Base-by-base conservation (phyloP, 345 rosid genomes). In the Dipteronia sinensis region DNA sequence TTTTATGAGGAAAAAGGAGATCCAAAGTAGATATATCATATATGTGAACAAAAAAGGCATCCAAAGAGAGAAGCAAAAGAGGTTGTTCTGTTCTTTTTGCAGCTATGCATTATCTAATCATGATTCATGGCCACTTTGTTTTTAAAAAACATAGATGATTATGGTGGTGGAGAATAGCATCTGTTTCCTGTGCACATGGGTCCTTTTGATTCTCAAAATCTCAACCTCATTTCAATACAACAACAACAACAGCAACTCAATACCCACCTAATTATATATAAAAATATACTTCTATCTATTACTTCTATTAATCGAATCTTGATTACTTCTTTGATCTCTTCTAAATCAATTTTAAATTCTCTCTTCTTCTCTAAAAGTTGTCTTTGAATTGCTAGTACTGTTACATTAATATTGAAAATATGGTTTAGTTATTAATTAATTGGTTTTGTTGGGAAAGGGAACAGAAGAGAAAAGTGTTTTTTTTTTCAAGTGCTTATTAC, bases 361-460 rank as follows among this genome's bases (percentile, higher is more conserved):
- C 73, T 42, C 27, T 6, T 15, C 22, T 20, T 22, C 71, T 70
- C 51, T 40, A 64, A 15, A 64, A 15, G 22, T 61, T 23, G 19
- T 65, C 49, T 61, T 71, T 15, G 9, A 40, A 51, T 58, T 8
- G 31, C 23, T 46, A 16, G 10, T 9, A 42, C 10, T 42, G 46
- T 72, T 46, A n/a, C 34, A 53, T 70, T 10, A 27, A 1, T 27
- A 61, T 73, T 69, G 73, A 76, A 63, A 74, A 63, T 71, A 23
- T 75, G n/a, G 46, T 19, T 31, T 62, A 0, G 6, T 3, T n/a
- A 8, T 20, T 59, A 55, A 73, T 67, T 62, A 70, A 53, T 65
- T 78, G 80, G 85, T 77, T 79, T 31, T 67, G 77, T 77, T 79
- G 77, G 79, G 53, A 71, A 77, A 61, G 81, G 80, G 74, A 53